phyloP scores from a whole-genome alignment of 768 basidiomycete genomes.

The Steccherinum ochraceum region DNA sequence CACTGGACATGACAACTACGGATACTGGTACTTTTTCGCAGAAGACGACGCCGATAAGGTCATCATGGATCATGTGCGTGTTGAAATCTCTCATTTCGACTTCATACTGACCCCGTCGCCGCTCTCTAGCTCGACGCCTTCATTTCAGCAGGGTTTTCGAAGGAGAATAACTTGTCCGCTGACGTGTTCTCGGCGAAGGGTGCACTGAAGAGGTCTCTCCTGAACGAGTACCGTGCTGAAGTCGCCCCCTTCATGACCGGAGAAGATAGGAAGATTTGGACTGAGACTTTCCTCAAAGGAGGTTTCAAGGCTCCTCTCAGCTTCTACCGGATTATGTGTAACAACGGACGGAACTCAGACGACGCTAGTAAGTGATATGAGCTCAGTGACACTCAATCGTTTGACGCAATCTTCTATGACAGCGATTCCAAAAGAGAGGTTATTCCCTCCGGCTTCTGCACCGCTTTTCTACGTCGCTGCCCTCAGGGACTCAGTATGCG shows the following conservation, averaged over 20 bases:
- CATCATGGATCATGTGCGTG: conserved; percentile 31
- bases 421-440: conserved; percentile 18
- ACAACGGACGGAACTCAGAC: neutral
- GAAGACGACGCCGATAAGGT: conserved; percentile 23
- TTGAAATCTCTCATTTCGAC: too few species aligned
- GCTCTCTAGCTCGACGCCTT: too few species aligned
- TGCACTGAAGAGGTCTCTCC: conserved; percentile 27
- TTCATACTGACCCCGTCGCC: too few species aligned
- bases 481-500: conserved; percentile 28
- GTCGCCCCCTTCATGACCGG: conserved; percentile 25
- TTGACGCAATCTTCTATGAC: neutral
- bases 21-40: conserved; percentile 36
- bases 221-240: conserved; percentile 20
- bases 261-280: conserved; percentile 25
- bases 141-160: too few species aligned
- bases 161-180: conserved; percentile 24
- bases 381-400: neutral
- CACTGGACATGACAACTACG: conserved; percentile 32
- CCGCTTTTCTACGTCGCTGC: conserved; percentile 34
- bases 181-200: conserved; percentile 30
- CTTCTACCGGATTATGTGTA: conserved; percentile 29
- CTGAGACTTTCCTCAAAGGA: conserved; percentile 21
- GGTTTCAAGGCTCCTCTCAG: conserved; percentile 29
- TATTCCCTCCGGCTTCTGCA: conserved; percentile 17
- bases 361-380: neutral